Base-by-base conservation (phyloP, 2,329 filamentous ascomycete genomes). In the Daldinia sp. region DNA sequence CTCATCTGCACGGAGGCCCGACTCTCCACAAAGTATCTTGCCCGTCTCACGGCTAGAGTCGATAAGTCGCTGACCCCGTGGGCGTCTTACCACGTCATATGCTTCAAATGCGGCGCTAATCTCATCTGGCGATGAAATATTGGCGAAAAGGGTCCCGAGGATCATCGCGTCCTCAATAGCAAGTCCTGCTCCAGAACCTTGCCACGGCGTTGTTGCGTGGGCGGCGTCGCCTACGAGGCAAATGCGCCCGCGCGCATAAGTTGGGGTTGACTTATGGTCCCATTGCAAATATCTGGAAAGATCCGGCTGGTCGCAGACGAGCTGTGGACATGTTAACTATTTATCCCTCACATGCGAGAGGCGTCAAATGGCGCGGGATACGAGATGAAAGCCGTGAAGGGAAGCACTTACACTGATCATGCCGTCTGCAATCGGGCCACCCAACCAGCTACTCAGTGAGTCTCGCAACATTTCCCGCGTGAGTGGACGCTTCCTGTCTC, bases 111-210 rank as follows among this genome's bases (percentile, higher is more conserved):
- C 46, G n/a, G 23, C 46, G 23, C 6, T n/a, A 9, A 50, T 28
- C 5, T 50, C 46, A n/a, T 26, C 13, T 9, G 15, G 15, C 0
- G 67, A 64, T 13, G 42, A 28, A 10, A 65, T 58, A 2, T 51
- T 30, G 33, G 23, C 15, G 13, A 68, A 42, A 13, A 69, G 60
- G 1, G 12, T 10, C 13, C 61, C 57, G 3, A 73, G 30, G 18
- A 73, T 20, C 61, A 73, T 67, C 28, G 61, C 67, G 10, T 74
- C 71, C 48, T 74, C 72, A 23, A 74, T 59, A 2, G 71, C 72
- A 5, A 62, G n/a, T 0, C 50, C 71, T 0, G 59, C 58, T 0
- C 72, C 70, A 2, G 69, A 33, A 1, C 71, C 71, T 37, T 69
- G 63, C 71, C 69, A 73, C 1, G 71, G 69, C 0, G 69, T 72